Evolutionary conservation across 2,329 filamentous ascomycete species (phyloP), one percentile per base, ranked within the genome.

Genomic region (Sclerotinia borealis): DNA sequence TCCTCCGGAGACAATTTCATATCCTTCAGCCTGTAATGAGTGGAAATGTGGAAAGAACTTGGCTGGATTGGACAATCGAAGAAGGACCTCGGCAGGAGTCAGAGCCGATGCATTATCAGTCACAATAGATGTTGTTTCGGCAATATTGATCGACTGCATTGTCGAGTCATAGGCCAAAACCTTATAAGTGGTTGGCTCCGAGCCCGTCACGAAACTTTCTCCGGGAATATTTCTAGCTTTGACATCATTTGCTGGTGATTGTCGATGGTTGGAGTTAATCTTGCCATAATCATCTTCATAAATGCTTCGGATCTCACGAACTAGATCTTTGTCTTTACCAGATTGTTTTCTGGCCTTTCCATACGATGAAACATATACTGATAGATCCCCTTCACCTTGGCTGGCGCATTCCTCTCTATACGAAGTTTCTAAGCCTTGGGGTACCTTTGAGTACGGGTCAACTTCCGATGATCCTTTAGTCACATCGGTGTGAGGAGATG

Each of bases 1-100:
- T 54, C 79, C 79, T 1, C 86, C 87, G 2, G 86, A 85, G 1
- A 87, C 81, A 45, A 90, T 85, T 68, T 89, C 86, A 66, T 85
- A 91, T 0, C 87, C 88, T 62, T 87, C 79, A 0, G 78, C 76
- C 65, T 86, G 80, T 1, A 90, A 78, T 1, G 79, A 74, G 4
- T 78, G 77, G 63, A 91, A 85, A 68, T 89, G 80, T 4, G 86
- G 81, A 15, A 90, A 79, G 74, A 90, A 91, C 67, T 85, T 84
- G 56, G 82, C 79, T 0, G 87, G 86, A 65, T 87, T 82, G 0
- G 84, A 82, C 22, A 91, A 78, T 9, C 81, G 80, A 2, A 83
- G 78, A 2, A 91, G 76, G 1, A 84, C 83, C 54, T 88, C 83
- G 10, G 84, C 79, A 0, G 87, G 85, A 0, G 84, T 81, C 27